These are phyloP conservation scores for Tetracladium marchalianum DNA, from an alignment of 495 filamentous ascomycete genomes.

Conservation along the genomic window DNA sequence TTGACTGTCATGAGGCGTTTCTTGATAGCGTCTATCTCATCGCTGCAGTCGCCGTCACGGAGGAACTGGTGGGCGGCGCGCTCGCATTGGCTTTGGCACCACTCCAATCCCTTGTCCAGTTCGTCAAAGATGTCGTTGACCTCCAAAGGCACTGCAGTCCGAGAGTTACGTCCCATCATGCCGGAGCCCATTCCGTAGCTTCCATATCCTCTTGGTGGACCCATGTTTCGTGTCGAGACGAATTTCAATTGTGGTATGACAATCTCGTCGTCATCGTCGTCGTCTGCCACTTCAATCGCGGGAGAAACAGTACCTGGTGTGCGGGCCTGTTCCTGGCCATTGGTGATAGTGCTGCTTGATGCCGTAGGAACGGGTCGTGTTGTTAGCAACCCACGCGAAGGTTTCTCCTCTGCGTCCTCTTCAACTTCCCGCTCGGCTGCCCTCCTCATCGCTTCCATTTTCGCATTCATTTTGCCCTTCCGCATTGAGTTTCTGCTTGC, in stretches of 20 bases:
- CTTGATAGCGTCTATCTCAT: conserved; percentile 62
- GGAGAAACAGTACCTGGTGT: background rate
- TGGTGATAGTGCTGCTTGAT: background rate
- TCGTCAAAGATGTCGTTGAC: conserved; percentile 53
- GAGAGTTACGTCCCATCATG: background rate
- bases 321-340: conserved; percentile 4
- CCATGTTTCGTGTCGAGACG: conserved; percentile 15
- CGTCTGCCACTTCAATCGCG: background rate
- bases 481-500: conserved; percentile 73
- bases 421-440: conserved; percentile 41
- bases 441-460: conserved; percentile 43
- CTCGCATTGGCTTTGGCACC: conserved; percentile 71
- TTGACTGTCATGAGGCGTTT: conserved; percentile 45
- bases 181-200: conserved; percentile 7
- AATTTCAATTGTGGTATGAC: conserved; percentile 7
- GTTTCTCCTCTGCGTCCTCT: conserved; percentile 31
- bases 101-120: conserved; percentile 66
- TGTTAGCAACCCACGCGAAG: background rate
- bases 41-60: conserved; percentile 67
- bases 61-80: conserved; percentile 80
- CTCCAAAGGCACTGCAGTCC: conserved; percentile 3
- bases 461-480: conserved; percentile 64
- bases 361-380: background rate
- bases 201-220: conserved; percentile 6
- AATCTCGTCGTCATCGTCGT: conserved; percentile 16